These are phyloP conservation scores for Penicillium odoratum DNA, from an alignment of 495 filamentous ascomycete genomes.

Conservation along the genomic window DNA sequence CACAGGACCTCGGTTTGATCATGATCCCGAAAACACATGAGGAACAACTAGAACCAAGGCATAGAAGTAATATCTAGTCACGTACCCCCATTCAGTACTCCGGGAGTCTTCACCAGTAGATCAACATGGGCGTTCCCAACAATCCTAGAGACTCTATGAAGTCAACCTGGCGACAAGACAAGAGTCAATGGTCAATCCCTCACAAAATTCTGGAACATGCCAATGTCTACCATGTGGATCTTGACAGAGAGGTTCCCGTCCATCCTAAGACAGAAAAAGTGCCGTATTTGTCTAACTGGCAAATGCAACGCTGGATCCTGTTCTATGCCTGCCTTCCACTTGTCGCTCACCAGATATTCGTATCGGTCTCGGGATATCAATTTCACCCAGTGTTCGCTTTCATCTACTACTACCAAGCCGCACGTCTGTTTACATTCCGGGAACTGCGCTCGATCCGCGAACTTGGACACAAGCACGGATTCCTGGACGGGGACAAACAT, in stretches of 20 bases:
- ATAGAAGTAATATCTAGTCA: not conserved
- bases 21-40: not conserved
- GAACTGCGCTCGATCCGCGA: conserved; percentile 24
- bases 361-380: conserved; percentile 15
- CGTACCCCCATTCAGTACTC: not conserved
- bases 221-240: conserved; percentile 24
- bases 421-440: conserved; percentile 22
- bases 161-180: conserved; percentile 35
- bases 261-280: conserved; percentile 31
- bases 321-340: conserved; percentile 25
- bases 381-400: conserved; percentile 18
- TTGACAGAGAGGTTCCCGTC: conserved; percentile 25
- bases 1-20: not conserved
- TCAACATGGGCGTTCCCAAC: conserved; percentile 8
- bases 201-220: conserved; percentile 27
- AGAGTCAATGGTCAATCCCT: conserved; percentile 19
- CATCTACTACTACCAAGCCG: conserved; percentile 25
- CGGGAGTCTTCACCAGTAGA: not conserved
- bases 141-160: conserved; percentile 37
- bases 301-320: conserved; percentile 26
- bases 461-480: conserved; percentile 24
- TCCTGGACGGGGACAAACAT: conserved; percentile 27
- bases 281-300: conserved; percentile 23
- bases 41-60: not conserved
- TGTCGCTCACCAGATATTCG: conserved; percentile 25